These are phyloP conservation scores for Fonsecaea nubica DNA, from an alignment of 2,329 filamentous ascomycete species.

Conservation along the genomic window DNA sequence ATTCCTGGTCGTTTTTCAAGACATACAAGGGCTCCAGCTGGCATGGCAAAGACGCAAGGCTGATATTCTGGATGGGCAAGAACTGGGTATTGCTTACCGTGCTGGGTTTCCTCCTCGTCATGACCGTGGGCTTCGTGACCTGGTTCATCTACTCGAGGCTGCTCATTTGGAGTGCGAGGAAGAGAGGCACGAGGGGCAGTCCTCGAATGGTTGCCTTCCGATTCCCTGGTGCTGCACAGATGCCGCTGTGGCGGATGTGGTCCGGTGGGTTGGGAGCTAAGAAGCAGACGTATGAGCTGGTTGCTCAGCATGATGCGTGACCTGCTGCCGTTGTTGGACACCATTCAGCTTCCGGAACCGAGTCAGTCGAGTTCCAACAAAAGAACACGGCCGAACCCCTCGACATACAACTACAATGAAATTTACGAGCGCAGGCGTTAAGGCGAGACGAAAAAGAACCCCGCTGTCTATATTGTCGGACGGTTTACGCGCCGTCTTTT, in stretches of 20 bases:
- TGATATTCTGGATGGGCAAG: slow-evolving; percentile 70
- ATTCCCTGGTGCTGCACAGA: slow-evolving; percentile 19
- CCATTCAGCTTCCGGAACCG: neutral
- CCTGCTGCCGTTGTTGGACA: neutral
- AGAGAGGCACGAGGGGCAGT: slow-evolving; percentile 22
- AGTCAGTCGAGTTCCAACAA: neutral
- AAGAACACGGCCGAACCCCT: neutral
- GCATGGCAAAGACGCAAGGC: slow-evolving; percentile 67
- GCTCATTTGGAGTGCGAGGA: slow-evolving; percentile 46
- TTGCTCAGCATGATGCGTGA: slow-evolving; percentile 37
- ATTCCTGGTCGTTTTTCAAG: slow-evolving; percentile 75
- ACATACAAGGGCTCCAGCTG: slow-evolving; percentile 70
- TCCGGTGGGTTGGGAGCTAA: slow-evolving; percentile 19
- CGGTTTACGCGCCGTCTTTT: neutral
- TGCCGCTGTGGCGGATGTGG: slow-evolving; percentile 35
- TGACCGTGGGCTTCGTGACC: slow-evolving; percentile 54
- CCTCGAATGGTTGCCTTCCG: slow-evolving; percentile 26
- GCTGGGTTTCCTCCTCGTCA: slow-evolving; percentile 58
- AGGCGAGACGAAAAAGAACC: slow-evolving; percentile 3
- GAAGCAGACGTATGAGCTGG: slow-evolving; percentile 31
- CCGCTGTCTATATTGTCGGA: neutral
- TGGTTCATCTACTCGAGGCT: slow-evolving; percentile 61
- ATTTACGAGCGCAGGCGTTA: slow-evolving; percentile 26
- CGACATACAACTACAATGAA: neutral
- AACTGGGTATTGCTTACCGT: slow-evolving; percentile 64